These are phyloP conservation scores for Saraca asoca DNA, from an alignment of 331 rosid species.

Conservation along the genomic window DNA sequence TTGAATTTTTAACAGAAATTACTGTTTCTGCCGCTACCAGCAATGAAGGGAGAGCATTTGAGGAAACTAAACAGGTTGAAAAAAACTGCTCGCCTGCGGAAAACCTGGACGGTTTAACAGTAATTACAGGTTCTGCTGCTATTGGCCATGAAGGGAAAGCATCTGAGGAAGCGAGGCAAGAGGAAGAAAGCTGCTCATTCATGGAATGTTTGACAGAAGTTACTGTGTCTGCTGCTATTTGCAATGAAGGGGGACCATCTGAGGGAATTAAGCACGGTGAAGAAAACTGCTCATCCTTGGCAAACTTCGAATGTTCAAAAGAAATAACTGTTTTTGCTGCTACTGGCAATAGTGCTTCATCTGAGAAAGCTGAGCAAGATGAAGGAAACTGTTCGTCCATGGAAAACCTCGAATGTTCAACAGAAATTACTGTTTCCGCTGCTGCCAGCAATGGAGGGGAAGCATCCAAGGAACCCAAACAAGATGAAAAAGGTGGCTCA, in stretches of 20 bases:
- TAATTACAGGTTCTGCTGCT: conserved; percentile 41
- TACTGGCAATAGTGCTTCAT: conserved; percentile 39
- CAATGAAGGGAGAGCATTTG: conserved; percentile 42
- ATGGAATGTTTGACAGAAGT: too few species aligned
- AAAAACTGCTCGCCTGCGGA: conserved; percentile 26
- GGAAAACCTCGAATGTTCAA: conserved; percentile 30
- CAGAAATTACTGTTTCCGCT: conserved; percentile 41
- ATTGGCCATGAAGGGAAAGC: not conserved
- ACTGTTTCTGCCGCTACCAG: conserved; percentile 40
- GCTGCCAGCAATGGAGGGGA: conserved; percentile 40
- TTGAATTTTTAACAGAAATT: conserved; percentile 28
- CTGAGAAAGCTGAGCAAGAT: conserved; percentile 31
- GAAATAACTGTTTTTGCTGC: conserved; percentile 39
- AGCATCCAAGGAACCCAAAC: conserved; percentile 43
- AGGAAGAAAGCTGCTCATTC: too few species aligned
- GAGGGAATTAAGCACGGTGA: conserved; percentile 33
- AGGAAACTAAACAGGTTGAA: conserved; percentile 43
- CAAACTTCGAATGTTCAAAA: conserved; percentile 27
- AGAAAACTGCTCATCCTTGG: conserved; percentile 21
- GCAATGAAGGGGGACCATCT: conserved; percentile 38
- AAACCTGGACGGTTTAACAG: conserved; percentile 35
- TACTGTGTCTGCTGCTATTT: not conserved
- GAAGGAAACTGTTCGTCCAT: conserved; percentile 18
- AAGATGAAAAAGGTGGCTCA: conserved; percentile 28
- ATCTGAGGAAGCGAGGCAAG: too few species aligned